These are phyloP conservation scores for Parvularia atlantis DNA, from an alignment of 78 protist genomes.

Conservation along the genomic window DNA sequence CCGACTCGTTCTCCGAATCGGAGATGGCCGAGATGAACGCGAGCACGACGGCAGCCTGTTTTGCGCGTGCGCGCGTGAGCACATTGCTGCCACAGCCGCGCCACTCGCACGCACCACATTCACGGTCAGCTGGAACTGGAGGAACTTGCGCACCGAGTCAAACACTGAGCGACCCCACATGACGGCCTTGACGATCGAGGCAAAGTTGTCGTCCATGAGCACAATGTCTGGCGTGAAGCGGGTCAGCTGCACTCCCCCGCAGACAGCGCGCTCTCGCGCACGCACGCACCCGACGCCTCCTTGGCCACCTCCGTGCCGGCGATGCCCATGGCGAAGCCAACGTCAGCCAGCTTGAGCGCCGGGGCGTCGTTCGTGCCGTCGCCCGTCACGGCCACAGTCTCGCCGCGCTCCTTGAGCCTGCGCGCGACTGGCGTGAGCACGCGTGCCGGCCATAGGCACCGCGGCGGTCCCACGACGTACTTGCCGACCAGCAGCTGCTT, in stretches of 20 bases:
- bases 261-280: too few species aligned
- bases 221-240: slow-evolving; percentile 90
- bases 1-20: slow-evolving; percentile 23
- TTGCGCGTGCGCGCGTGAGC: too few species aligned
- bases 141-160: slow-evolving; percentile 79
- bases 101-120: too few species aligned
- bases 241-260: too few species aligned
- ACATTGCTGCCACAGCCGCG: too few species aligned
- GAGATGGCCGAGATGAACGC: slow-evolving; percentile 68
- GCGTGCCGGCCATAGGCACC: too few species aligned
- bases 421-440: too few species aligned
- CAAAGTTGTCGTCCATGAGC: slow-evolving; percentile 90
- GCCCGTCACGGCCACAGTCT: slow-evolving; percentile 94
- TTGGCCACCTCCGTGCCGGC: slow-evolving; percentile 82
- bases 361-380: slow-evolving; percentile 99
- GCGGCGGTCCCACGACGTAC: too few species aligned
- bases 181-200: slow-evolving; percentile 77
- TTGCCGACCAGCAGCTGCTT: slow-evolving; percentile 69
- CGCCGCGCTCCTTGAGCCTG: slow-evolving; percentile 28
- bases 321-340: slow-evolving; percentile 97
- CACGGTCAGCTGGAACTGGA: slow-evolving; percentile 95
- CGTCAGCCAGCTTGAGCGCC: slow-evolving; percentile 62
- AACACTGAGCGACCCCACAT: slow-evolving; percentile 94
- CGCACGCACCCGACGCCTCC: too few species aligned
- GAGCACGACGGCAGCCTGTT: slow-evolving; percentile 75